Evolutionary conservation across 108 stramenopile genomes (phyloP).

Genomic region (Epipyxis sp.): DNA sequence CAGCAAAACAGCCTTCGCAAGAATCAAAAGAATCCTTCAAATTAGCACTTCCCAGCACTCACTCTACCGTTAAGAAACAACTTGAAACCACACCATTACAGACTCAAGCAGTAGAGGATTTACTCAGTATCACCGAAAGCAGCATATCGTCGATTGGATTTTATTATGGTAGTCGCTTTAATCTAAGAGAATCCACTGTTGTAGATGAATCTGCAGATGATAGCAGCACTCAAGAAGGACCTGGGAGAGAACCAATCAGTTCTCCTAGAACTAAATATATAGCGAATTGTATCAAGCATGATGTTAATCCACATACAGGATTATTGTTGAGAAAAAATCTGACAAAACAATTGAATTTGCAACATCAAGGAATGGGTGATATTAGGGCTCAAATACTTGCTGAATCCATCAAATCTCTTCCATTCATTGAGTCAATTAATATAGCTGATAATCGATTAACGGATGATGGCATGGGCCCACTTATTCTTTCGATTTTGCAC

Average conservation of each 20-base stretch:
- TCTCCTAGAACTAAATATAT: conserved; percentile 12
- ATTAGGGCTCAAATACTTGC: neutral
- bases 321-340: neutral
- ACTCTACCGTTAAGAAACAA: too few relatives aligned
- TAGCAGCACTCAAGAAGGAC: too few relatives aligned
- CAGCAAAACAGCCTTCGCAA: too few relatives aligned
- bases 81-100: too few relatives aligned
- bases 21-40: too few relatives aligned
- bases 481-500: neutral
- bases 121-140: too few relatives aligned
- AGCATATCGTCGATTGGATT: too few relatives aligned
- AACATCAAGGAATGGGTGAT: conserved; percentile 22
- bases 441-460: conserved; percentile 39
- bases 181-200: too few relatives aligned
- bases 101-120: too few relatives aligned
- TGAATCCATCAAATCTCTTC: neutral
- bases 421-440: neutral
- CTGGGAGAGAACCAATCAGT: neutral
- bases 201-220: too few relatives aligned
- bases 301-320: neutral
- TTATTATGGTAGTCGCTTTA: too few relatives aligned
- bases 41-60: too few relatives aligned
- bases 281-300: neutral
- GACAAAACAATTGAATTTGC: conserved; percentile 3
- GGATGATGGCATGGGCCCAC: conserved; percentile 30